These are phyloP conservation scores for Blastobotrys proliferans DNA, from an alignment of 1,139 yeast species.

Conservation along the genomic window DNA sequence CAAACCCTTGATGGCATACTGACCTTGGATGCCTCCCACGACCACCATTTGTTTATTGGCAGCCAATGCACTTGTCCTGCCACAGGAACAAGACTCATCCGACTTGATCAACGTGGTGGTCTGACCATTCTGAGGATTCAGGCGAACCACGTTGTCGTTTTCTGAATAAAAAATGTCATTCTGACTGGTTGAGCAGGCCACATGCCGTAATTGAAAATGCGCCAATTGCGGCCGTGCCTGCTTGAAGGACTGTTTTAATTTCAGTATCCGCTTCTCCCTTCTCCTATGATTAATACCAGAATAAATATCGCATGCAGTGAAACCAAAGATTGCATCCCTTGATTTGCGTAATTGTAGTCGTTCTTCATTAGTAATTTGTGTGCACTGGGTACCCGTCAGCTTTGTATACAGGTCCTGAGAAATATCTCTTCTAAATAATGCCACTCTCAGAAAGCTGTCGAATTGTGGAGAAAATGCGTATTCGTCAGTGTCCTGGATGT, in stretches of 20 bases:
- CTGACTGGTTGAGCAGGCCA: constrained; percentile 43
- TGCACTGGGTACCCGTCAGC: no score
- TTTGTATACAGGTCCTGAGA: constrained; percentile 1
- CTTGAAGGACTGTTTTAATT: no score
- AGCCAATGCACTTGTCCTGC: constrained; percentile 48
- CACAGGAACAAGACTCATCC: constrained; percentile 17
- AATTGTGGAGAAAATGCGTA: constrained; percentile 1
- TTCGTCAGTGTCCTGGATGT: constrained; percentile 2
- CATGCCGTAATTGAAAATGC: constrained; percentile 55
- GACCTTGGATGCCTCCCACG: constrained; percentile 57
- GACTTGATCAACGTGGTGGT: constrained; percentile 1
- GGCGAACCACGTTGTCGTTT: constrained; percentile 27
- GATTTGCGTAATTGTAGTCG: neutral
- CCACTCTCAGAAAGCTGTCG: neutral
- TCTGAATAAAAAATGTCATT: constrained; percentile 36
- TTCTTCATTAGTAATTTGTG: no score
- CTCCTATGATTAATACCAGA: no score
- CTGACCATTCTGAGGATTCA: constrained; percentile 27
- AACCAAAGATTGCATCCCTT: no score
- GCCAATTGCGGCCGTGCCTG: constrained; percentile 45
- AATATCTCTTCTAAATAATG: neutral
- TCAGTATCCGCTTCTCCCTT: no score
- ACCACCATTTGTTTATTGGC: constrained; percentile 43
- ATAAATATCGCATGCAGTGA: no score
- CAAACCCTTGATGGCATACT: constrained; percentile 41